Evolutionary conservation across 192 early-diverging fungal genomes (phyloP), one percentile per base, ranked within the genome.

Genomic region (Spizellomyces punctatus): DNA sequence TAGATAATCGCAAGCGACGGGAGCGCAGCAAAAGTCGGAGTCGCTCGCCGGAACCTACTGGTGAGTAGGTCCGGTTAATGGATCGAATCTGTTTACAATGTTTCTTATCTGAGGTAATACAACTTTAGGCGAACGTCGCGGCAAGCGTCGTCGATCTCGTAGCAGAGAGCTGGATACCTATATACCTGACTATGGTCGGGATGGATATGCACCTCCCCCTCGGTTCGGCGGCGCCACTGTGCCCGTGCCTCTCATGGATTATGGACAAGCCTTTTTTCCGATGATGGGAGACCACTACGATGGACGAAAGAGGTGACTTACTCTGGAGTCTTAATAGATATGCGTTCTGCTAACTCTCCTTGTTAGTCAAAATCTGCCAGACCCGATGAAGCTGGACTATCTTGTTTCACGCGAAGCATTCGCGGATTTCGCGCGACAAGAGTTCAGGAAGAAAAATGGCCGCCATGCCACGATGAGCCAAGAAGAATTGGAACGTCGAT

Each of bases 401-500:
- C 75, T 94, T 5, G 86, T 95, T 17, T 81, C 92, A 0, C 58
- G 56, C 16, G 36, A 64, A 2, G 63, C 72, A 8, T 84, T 79
- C 61, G 71, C 22, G 2, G 74, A 81, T 0, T 76, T 42, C 14
- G 16, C 50, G 27, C 57, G 66, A 21, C 12, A 61, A 10, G 64
- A 79, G 48, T 6, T 58, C 58, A 45, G 69, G 10, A 70, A 66
- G n/a, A 64, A 58, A 46, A 27, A 42, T 10, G 60, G 71, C 36
- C 36, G 62, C 6, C 12, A 12, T 6, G 14, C 61, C 87, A 84
- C 82, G 16, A 79, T 90, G 55, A 85, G 87, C 58, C 86, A 93
- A 54, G 94, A 95, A 7, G 96, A 96, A 49, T 73, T 95, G 55
- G 84, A 92, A 44, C 83, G 85, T 14, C 82, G 85, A 49, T 98